Base-by-base conservation (phyloP, 2,329 filamentous ascomycete species). In the Mycogone perniciosa region DNA sequence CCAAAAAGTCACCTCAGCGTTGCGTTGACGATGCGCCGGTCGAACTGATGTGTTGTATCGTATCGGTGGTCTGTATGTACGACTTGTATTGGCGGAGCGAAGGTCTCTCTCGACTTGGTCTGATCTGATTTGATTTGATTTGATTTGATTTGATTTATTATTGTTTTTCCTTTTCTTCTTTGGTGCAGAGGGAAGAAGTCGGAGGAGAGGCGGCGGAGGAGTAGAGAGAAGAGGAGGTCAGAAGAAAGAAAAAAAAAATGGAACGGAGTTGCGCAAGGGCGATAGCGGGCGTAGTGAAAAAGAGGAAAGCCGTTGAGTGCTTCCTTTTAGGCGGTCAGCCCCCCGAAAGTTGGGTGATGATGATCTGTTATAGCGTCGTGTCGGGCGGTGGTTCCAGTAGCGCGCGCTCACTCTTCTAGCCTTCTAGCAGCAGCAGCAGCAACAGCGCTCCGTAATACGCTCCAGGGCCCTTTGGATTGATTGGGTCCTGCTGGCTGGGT, bases 331-430 rank as follows among this genome's bases (percentile, higher is more conserved):
- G 50, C 50, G 50, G 50, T 52, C 50, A 52, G 50, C 50, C 50
- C 46, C 49, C 48, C 35, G 27, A 29, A 42, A 35, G 29, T n/a
- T n/a, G 45, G 39, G 50, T 50, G 50, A 52, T 52, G 50, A 52
- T 50, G 50, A 52, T 52, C 50, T 52, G 46, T 41, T 52, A 49
- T 52, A 52, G 50, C 50, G 50, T 50, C 50, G 50, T 46, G 50
- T 50, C 50, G 50, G 41, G 44, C 48, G 44, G 46, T 54, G 26
- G 47, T 49, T 27, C 44, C 46, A 45, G 46, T 52, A 52, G 50
- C 37, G 50, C 50, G 42, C 11, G 9, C 42, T 11, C 33, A 8
- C 33, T 35, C 33, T 35, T 7, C 7, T 35, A 8, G 33, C 33
- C 33, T 35, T 11, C 7, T 7, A 8, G 33, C 11, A n/a, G 8